Percentiles rank a stretch among this genome's conserved stretches.
These are phyloP conservation scores for Thielaviopsis musarum DNA, from an alignment of 2,329 filamentous ascomycete genomes.

Conservation along the genomic window DNA sequence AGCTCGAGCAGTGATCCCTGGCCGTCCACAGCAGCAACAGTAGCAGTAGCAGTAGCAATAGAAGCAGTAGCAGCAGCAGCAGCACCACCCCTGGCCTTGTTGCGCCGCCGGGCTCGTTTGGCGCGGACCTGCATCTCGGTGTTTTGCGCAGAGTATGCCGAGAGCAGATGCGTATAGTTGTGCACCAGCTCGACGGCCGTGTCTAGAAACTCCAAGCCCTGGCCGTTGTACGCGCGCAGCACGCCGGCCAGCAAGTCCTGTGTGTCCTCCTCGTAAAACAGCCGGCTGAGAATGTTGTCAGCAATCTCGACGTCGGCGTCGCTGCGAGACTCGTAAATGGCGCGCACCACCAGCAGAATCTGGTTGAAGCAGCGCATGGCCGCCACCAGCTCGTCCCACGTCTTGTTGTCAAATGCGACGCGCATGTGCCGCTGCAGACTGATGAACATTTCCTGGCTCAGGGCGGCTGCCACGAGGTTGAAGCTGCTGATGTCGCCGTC, in stretches of 20 bases:
- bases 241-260: slow-evolving; percentile 76
- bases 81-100: too few relatives aligned
- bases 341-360: slow-evolving; percentile 78
- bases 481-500: slow-evolving; percentile 54
- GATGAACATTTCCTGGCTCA: slow-evolving; percentile 92
- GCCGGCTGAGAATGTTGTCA: slow-evolving; percentile 86
- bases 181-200: slow-evolving; percentile 80
- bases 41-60: neutral
- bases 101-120: slow-evolving; percentile 52
- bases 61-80: neutral
- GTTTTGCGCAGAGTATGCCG: slow-evolving; percentile 89
- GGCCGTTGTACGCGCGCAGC: slow-evolving; percentile 74
- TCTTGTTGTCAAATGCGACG: slow-evolving; percentile 60
- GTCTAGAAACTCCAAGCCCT: slow-evolving; percentile 86
- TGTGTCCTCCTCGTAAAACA: slow-evolving; percentile 96
- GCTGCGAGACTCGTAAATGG: slow-evolving; percentile 68
- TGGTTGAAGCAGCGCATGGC: slow-evolving; percentile 92
- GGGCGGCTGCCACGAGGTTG: slow-evolving; percentile 69
- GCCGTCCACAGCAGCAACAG: slow-evolving; percentile 16
- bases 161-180: slow-evolving; percentile 80
- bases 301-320: slow-evolving; percentile 97
- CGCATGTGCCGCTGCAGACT: slow-evolving; percentile 73
- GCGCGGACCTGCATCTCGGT: slow-evolving; percentile 85
- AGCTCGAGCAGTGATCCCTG: slow-evolving; percentile 11
- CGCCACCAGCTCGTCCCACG: slow-evolving; percentile 73